Conservation (phyloP, 2,329 filamentous ascomycete genomes). For the Purpureocillium lavendulum region DNA sequence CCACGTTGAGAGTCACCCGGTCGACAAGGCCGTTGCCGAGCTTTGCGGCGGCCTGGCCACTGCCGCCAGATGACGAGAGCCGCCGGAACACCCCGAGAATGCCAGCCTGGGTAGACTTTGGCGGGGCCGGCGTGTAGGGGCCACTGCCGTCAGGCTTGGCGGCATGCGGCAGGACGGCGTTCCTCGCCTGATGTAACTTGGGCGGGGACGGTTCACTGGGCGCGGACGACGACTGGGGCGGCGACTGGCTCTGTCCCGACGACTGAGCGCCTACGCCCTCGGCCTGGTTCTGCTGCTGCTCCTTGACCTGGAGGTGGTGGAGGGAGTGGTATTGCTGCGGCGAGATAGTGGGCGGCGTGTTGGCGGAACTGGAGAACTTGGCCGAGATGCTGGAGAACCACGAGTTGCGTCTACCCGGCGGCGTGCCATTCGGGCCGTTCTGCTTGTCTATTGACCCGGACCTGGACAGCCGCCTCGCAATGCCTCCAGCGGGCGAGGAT, state of each 20-base stretch:
- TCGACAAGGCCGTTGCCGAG: conserved; percentile 63
- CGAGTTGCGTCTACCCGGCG: conserved; percentile 56
- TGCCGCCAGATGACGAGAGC: conserved; percentile 59
- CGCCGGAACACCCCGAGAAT: conserved; percentile 79
- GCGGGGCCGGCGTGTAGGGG: conserved; percentile 67
- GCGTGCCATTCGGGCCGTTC: conserved; percentile 17
- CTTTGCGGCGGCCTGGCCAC: conserved; percentile 15
- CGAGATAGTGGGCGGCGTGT: conserved; percentile 22
- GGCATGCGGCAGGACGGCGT: conserved; percentile 51
- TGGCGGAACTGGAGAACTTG: conserved; percentile 67
- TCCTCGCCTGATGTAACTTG: conserved; percentile 41
- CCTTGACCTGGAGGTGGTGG: conserved; percentile 8
- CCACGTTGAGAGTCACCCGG: conserved; percentile 75
- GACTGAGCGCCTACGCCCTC: conserved; percentile 4
- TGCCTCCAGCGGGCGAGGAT: neutral
- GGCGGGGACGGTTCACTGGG: conserved; percentile 35
- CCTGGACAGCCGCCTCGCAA: conserved; percentile 18
- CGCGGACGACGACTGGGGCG: conserved; percentile 13
- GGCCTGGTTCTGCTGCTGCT: conserved; percentile 7
- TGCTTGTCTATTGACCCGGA: conserved; percentile 27
- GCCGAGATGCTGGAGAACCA: conserved; percentile 94
- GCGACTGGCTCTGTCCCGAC: conserved; percentile 3
- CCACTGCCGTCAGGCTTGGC: conserved; percentile 48
- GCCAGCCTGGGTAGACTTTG: conserved; percentile 57
- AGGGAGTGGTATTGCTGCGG: conserved; percentile 6